Evolutionary conservation across 2,329 filamentous ascomycete genomes (phyloP), one percentile per base, ranked within the genome.

Genomic region (Ophiobolus disseminans): DNA sequence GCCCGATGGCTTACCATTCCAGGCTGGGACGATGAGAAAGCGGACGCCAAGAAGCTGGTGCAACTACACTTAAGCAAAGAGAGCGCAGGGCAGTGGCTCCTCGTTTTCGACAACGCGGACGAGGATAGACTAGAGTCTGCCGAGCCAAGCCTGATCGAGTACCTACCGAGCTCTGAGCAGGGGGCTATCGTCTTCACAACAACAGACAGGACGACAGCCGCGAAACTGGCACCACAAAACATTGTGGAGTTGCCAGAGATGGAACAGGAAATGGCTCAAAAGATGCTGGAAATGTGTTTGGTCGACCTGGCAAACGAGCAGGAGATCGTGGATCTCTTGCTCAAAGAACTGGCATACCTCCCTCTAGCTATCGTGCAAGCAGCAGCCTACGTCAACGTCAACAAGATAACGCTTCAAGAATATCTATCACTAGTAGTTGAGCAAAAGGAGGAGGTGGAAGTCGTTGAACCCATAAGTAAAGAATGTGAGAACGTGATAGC

Each of bases 91-190:
- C 50, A 47, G 1, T 78, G 74, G 76, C 58, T 79, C 1, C 30
- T 78, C 17, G 58, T 79, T 20, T 32, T 79, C n/a, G 75, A 79
- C 43, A 79, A 77, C 38, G 73, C 72, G 11, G 74, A 79, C 40
- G 73, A 79, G 44, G 38, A 39, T 3, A 48, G 67, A 1, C 40
- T 75, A 4, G 13, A 9, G 26, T 17, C 20, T n/a, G 39, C 7
- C 9, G 20, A 30, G 16, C 13, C 14, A 5, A 17, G 37, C 5
- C 50, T 72, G 3, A 36, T 36, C 1, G 35, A 65, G 1, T 64
- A 65, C 47, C 53, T 77, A 2, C 74, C 72, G 36, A 57, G 43
- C 19, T 67, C 48, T 40, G 22, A 25, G 2, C 57, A 48, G 5
- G 66, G 68, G 10, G 64, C 55, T 5, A 66, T 72, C 28, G 31